Evolutionary conservation across 805 yeast genomes (phyloP).

Genomic region (Kluyveromyces lactis): DNA sequence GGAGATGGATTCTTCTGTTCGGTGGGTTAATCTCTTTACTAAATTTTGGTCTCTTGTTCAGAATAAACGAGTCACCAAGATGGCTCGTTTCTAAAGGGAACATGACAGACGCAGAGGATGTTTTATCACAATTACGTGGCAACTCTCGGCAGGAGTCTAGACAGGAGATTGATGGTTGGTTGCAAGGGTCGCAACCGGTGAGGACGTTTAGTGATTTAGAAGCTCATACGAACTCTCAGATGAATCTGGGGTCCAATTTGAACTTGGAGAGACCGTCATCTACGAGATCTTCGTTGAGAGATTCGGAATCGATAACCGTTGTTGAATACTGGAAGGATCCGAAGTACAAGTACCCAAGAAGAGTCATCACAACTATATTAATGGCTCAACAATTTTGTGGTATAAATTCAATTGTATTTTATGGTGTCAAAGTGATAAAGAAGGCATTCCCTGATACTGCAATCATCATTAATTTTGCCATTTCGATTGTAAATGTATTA

Average conservation of each 20-base stretch:
- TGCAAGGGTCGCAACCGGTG: slow-evolving; percentile 5
- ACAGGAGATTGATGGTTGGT: slow-evolving; percentile 20
- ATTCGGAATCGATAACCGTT: slow-evolving; percentile 20
- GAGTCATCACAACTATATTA: slow-evolving; percentile 64
- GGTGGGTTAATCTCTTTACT: slow-evolving; percentile 49
- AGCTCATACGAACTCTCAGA: slow-evolving; percentile 2
- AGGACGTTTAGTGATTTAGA: not conserved
- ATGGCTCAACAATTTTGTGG: slow-evolving; percentile 89
- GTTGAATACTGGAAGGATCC: slow-evolving; percentile 42
- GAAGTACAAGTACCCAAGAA: slow-evolving; percentile 47
- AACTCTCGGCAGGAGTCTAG: slow-evolving; percentile 22
- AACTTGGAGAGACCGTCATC: slow-evolving; percentile 3
- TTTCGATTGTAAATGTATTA: slow-evolving; percentile 65
- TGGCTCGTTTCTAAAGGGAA: slow-evolving; percentile 46
- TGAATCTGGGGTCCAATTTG: slow-evolving; percentile 1
- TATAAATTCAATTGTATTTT: slow-evolving; percentile 84
- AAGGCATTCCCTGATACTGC: slow-evolving; percentile 65
- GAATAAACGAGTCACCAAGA: slow-evolving; percentile 70
- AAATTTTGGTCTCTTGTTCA: slow-evolving; percentile 37
- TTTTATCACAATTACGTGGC: slow-evolving; percentile 31
- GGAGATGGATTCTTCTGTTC: slow-evolving; percentile 65
- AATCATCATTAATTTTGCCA: slow-evolving; percentile 60
- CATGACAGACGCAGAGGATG: slow-evolving; percentile 34
- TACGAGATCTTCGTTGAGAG: slow-evolving; percentile 2
- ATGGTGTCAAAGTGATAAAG: slow-evolving; percentile 82